Conservation (phyloP, 1,284 basidiomycete species). For the Meripilus lineatus region DNA sequence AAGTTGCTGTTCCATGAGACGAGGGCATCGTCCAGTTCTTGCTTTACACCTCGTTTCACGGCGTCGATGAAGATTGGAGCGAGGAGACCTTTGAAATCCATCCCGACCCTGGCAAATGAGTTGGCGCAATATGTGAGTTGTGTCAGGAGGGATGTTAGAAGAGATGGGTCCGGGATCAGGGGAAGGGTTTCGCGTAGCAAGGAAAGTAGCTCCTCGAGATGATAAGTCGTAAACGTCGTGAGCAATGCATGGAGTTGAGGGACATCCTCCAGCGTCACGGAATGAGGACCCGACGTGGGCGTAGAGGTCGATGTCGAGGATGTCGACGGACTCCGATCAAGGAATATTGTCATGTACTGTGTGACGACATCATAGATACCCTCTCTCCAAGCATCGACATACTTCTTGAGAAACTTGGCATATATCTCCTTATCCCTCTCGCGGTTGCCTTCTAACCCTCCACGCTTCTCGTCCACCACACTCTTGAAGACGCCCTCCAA, state of each 20-base stretch:
- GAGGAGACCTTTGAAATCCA: conserved; percentile 75
- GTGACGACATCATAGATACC: conserved; percentile 88
- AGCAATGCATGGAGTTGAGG: conserved; percentile 43
- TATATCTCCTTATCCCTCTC: conserved; percentile 64
- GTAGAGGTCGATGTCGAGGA: conserved; percentile 17
- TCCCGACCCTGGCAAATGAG: conserved; percentile 89
- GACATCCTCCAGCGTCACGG: conserved; percentile 1
- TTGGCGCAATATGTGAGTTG: conserved; percentile 90
- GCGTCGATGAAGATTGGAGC: conserved; percentile 59
- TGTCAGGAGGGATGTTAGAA: conserved; percentile 81
- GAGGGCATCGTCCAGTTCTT: conserved; percentile 34
- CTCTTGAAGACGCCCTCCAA: conserved; percentile 40
- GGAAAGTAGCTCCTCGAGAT: conserved; percentile 55
- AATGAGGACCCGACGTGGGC: conserved; percentile 5
- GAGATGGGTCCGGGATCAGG: conserved; percentile 53
- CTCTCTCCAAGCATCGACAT: conserved; percentile 90
- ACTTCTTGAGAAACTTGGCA: conserved; percentile 75
- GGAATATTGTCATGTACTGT: conserved; percentile 88
- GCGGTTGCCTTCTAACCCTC: conserved; percentile 24
- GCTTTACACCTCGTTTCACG: conserved; percentile 39
- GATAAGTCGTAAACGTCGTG: conserved; percentile 47
- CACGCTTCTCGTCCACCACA: conserved; percentile 37
- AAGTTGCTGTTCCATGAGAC: conserved; percentile 18
- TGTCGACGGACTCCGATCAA: conserved; percentile 44
- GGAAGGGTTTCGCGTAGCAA: conserved; percentile 46